Evolutionary conservation across 352 stramenopile genomes (phyloP), one percentile per base, ranked within the genome.

Genomic region (Albugo laibachii): DNA sequence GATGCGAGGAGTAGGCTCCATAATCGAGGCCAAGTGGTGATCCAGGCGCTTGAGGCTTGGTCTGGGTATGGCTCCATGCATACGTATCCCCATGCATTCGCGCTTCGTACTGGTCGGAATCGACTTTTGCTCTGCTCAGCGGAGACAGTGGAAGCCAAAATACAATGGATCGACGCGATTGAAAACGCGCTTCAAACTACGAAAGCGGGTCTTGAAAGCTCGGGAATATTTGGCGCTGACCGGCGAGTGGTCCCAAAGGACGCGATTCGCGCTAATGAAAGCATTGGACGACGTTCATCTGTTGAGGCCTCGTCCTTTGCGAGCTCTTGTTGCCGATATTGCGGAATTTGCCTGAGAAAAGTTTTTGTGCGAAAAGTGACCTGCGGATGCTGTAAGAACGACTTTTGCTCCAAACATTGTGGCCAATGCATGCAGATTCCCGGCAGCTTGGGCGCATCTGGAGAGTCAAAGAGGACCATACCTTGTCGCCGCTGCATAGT

Each of bases 391-490:
- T 86, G 74, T 44, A 58, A 63, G 1, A 47, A 58, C 6, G 54
- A 67, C 6, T 83, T 82, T 49, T 86, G 74, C 31, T 62, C 62
- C 13, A 58, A 65, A 37, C 70, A 86, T 39, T 86, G 74, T 38
- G 63, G 59, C 31, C 53, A 56, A n/a, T 58, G 58, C 15, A 53
- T 81, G 1, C 66, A 62, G 16, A 49, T 85, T 10, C 24, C 24
- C 24, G 8, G 24, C 8, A 31, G 3, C 3, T 31, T 31, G 18
- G 39, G 39, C 2, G 2, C 8, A 3, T 20, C 3, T 43, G 18
- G 8, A 43, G 18, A 2, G 8, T 43, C 20, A 24, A 8, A 24
- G 20, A 10, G 3, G 39, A 43, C 3, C 39, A 10, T 3, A 10
- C 8, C 3, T 31, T 50, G 63, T 1, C 58, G 61, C 13, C 80